These are phyloP conservation scores for Cystofilobasidium ferigula DNA, from an alignment of 768 basidiomycete species.

Conservation along the genomic window DNA sequence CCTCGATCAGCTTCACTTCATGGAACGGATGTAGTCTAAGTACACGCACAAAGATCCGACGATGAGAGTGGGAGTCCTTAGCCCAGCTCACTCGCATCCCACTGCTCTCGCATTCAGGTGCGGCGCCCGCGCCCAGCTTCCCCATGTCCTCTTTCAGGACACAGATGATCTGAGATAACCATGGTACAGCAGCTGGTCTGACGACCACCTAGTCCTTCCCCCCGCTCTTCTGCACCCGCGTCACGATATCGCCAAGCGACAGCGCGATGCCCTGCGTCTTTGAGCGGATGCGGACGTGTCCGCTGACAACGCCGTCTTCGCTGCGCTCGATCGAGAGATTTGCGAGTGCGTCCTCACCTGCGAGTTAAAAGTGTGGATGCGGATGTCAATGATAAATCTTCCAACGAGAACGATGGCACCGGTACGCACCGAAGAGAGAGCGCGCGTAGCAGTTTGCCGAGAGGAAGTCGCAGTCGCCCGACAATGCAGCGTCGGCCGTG, in stretches of 20 bases:
- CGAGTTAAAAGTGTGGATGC: background rate
- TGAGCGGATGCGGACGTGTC: constrained; percentile 89
- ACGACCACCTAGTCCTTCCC: too few relatives aligned
- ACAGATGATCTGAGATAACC: too few relatives aligned
- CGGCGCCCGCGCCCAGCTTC: too few relatives aligned
- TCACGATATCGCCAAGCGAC: constrained; percentile 88
- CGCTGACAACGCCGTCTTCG: constrained; percentile 67
- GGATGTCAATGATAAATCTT: background rate
- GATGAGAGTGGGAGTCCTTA: too few relatives aligned
- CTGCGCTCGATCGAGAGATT: constrained; percentile 86
- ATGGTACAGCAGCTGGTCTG: too few relatives aligned
- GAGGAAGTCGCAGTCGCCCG: constrained; percentile 93
- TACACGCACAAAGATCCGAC: too few relatives aligned
- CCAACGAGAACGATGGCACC: background rate
- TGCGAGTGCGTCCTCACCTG: constrained; percentile 90
- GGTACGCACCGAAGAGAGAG: constrained; percentile 70
- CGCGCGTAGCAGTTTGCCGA: constrained; percentile 94
- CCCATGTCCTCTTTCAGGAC: too few relatives aligned
- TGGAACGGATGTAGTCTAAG: too few relatives aligned
- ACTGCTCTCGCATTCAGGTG: too few relatives aligned
- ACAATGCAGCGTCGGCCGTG: constrained; percentile 73
- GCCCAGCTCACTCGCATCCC: too few relatives aligned
- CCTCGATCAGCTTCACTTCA: too few relatives aligned
- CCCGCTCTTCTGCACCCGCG: too few relatives aligned
- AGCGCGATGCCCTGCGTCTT: constrained; percentile 97